Conservation (phyloP, 2,329 filamentous ascomycete genomes). For the Blastomyces emzantsi region DNA sequence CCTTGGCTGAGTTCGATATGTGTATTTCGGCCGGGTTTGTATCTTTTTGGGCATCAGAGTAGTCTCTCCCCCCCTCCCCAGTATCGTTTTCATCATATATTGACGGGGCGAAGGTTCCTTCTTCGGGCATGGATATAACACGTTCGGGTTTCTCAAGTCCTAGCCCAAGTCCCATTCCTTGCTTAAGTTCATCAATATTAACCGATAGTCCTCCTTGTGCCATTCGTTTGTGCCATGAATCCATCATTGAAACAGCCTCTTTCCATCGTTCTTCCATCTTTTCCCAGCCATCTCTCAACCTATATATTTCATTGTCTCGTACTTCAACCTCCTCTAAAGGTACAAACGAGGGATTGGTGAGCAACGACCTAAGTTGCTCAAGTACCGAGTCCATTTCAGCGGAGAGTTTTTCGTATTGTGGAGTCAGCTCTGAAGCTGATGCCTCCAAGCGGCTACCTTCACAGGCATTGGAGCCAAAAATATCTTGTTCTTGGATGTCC, state of each 20-base stretch:
- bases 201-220: constrained; percentile 35
- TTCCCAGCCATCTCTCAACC: constrained; percentile 77
- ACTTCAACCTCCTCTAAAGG: constrained; percentile 87
- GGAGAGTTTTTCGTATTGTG: constrained; percentile 59
- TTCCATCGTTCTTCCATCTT: constrained; percentile 88
- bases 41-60: constrained; percentile 15
- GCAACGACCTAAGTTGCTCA: constrained; percentile 68
- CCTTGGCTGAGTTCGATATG: constrained; percentile 4
- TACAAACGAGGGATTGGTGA: constrained; percentile 95
- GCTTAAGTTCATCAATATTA: constrained; percentile 36
- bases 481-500: constrained; percentile 24
- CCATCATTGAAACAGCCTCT: constrained; percentile 83
- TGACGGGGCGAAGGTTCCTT: background rate
- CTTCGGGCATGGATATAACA: constrained; percentile 17
- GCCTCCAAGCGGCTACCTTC: constrained; percentile 17
- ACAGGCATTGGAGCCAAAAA: constrained; percentile 13
- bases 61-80: constrained; percentile 15
- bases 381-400: constrained; percentile 67
- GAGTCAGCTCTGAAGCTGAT: constrained; percentile 39
- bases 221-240: constrained; percentile 82
- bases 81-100: constrained; percentile 22
- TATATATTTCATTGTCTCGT: constrained; percentile 82
- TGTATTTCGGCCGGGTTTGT: constrained; percentile 11
- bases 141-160: constrained; percentile 23
- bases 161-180: constrained; percentile 36